A percentile compares a stretch with the other conserved stretches of the same genome.
Conservation (phyloP, 192 early-diverging fungal genomes). For the Coemansia sp. region DNA sequence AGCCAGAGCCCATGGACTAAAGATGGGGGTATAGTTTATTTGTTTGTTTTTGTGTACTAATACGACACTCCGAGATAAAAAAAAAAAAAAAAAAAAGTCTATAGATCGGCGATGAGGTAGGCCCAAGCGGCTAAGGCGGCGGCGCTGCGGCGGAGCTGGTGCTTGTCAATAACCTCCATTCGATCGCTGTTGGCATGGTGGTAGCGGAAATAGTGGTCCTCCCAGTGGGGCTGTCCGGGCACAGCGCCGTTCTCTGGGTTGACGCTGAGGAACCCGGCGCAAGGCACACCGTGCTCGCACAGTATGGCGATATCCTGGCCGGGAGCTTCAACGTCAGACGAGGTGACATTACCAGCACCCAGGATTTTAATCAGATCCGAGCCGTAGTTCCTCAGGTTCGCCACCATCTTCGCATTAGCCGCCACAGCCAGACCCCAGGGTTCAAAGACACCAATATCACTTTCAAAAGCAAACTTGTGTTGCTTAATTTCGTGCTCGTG, state of each 20-base stretch:
- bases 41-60: background rate
- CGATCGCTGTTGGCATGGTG: conserved; percentile 62
- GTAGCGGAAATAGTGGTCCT: conserved; percentile 62
- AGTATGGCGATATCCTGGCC: conserved; percentile 60
- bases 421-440: conserved; percentile 62
- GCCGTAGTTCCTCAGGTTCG: conserved; percentile 39
- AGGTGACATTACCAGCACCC: conserved; percentile 47
- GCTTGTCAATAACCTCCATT: conserved; percentile 58
- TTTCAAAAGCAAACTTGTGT: conserved; percentile 62
- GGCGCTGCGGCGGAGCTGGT: conserved; percentile 61
- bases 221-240: conserved; percentile 38
- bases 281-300: conserved; percentile 61
- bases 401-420: conserved; percentile 25
- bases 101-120: conserved; percentile 59
- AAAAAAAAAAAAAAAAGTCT: too few species aligned
- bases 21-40: background rate
- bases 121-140: conserved; percentile 64
- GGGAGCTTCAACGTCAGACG: conserved; percentile 23
- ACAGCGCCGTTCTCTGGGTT: conserved; percentile 52
- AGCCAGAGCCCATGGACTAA: conserved; percentile 35
- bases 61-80: background rate
- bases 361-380: conserved; percentile 36
- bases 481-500: conserved; percentile 40
- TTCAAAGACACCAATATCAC: conserved; percentile 65
- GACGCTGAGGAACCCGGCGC: conserved; percentile 55